Evolutionary conservation across 139 green algal genomes (phyloP).

Genomic region (Chlamydomonas sp.): DNA sequence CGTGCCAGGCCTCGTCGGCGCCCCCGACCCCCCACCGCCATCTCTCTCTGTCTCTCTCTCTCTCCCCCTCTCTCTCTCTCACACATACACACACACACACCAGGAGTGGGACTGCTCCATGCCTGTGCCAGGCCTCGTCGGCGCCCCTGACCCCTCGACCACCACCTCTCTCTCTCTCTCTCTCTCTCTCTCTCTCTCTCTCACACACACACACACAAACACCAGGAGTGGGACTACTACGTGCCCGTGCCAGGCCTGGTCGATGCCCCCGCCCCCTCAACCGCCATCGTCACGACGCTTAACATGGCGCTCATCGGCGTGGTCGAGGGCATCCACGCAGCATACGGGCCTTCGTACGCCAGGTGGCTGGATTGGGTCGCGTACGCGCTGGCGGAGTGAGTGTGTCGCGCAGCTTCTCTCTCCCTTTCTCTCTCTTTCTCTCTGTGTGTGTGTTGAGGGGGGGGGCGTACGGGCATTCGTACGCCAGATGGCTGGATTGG

Average conservation of each 20-base stretch:
- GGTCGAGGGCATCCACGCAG: slow-evolving; percentile 20
- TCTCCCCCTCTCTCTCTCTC: too few species aligned
- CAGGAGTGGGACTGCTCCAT: too few species aligned
- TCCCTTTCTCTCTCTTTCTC: too few species aligned
- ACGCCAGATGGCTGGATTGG: slow-evolving; percentile 10
- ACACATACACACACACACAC: too few species aligned
- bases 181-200: neutral
- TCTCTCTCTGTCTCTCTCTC: too few species aligned
- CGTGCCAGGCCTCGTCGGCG: too few species aligned
- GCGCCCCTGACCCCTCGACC: too few species aligned
- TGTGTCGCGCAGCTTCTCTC: too few species aligned
- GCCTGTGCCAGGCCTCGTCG: too few species aligned
- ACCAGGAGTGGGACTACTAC: slow-evolving; percentile 28
- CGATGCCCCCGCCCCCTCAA: neutral
- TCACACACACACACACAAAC: neutral
- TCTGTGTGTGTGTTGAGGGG: too few species aligned
- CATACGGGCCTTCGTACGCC: slow-evolving; percentile 4
- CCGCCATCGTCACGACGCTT: slow-evolving; percentile 17
- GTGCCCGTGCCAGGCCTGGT: slow-evolving; percentile 15
- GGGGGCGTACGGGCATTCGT: neutral
- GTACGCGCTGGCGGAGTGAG: neutral
- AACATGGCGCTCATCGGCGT: slow-evolving; percentile 34
- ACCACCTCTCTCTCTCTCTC: too few species aligned
- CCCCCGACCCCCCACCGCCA: too few species aligned
- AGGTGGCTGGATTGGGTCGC: slow-evolving; percentile 12